A percentile compares a stretch with the other conserved stretches of the same genome.
Evolutionary conservation across 2,329 filamentous ascomycete species (phyloP).

Genomic region (Aureobasidium namibiae): DNA sequence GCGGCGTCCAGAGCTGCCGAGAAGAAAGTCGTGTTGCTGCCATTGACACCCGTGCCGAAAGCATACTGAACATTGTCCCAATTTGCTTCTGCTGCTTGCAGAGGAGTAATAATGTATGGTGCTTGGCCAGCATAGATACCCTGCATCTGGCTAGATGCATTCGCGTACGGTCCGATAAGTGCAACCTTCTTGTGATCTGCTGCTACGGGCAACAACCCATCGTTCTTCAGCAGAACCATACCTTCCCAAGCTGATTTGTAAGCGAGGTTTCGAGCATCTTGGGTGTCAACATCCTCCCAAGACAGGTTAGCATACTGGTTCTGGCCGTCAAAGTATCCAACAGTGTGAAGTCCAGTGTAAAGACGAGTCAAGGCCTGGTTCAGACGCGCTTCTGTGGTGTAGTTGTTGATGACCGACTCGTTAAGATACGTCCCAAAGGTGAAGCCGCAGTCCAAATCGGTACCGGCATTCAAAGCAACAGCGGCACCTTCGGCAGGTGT

Average conservation of each 20-base stretch:
- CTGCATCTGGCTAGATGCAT: slow-evolving; percentile 49
- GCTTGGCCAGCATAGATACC: slow-evolving; percentile 52
- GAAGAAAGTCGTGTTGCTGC: slow-evolving; percentile 26
- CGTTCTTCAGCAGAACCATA: slow-evolving; percentile 46
- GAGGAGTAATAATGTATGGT: slow-evolving; percentile 47
- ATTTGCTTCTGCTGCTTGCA: slow-evolving; percentile 43
- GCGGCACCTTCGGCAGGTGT: slow-evolving; percentile 41
- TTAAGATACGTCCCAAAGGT: slow-evolving; percentile 38
- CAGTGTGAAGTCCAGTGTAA: slow-evolving; percentile 46
- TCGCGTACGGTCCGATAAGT: slow-evolving; percentile 52
- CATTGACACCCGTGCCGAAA: slow-evolving; percentile 26
- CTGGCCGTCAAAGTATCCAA: slow-evolving; percentile 50
- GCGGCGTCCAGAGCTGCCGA: slow-evolving; percentile 28
- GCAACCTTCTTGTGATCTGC: slow-evolving; percentile 37
- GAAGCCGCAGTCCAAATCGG: slow-evolving; percentile 46
- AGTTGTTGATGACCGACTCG: slow-evolving; percentile 29
- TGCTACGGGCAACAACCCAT: slow-evolving; percentile 38
- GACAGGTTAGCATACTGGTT: slow-evolving; percentile 43
- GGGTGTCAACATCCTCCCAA: slow-evolving; percentile 49
- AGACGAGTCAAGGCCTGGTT: slow-evolving; percentile 45
- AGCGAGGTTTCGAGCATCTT: slow-evolving; percentile 47
- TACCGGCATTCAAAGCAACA: slow-evolving; percentile 42
- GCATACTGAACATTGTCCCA: slow-evolving; percentile 40
- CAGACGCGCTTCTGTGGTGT: slow-evolving; percentile 38
- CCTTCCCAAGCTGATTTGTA: slow-evolving; percentile 43